phyloP scores from a whole-genome alignment of 352 stramenopile genomes.

The Lagenidium giganteum region DNA sequence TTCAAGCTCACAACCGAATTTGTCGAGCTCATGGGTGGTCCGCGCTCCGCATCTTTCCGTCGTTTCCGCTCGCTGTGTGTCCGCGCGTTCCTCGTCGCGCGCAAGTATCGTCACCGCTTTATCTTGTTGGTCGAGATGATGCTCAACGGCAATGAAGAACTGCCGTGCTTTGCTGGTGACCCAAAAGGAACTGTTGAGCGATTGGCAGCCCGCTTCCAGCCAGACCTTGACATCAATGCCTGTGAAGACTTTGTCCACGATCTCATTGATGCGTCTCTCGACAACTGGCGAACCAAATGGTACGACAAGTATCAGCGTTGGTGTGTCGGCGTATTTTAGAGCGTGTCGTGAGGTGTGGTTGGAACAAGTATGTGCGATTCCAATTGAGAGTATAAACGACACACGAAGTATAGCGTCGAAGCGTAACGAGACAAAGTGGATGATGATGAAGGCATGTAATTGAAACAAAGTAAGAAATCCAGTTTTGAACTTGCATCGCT shows the following conservation, averaged over 20 bases:
- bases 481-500: no score
- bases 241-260: slow-evolving; percentile 94
- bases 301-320: slow-evolving; percentile 96
- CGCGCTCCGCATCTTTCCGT: slow-evolving; percentile 89
- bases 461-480: no score
- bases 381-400: no score
- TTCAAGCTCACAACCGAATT: slow-evolving; percentile 99
- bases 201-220: slow-evolving; percentile 90
- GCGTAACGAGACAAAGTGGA: background rate
- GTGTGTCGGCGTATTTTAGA: slow-evolving; percentile 86
- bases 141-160: slow-evolving; percentile 93
- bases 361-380: no score
- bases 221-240: slow-evolving; percentile 92
- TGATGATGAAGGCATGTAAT: slow-evolving; percentile 1
- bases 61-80: slow-evolving; percentile 95
- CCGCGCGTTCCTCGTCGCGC: slow-evolving; percentile 92
- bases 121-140: slow-evolving; percentile 97
- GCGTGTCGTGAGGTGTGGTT: background rate
- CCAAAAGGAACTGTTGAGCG: slow-evolving; percentile 89
- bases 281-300: slow-evolving; percentile 96
- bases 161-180: slow-evolving; percentile 93
- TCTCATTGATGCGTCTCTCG: slow-evolving; percentile 93
- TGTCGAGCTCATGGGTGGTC: slow-evolving; percentile 94
- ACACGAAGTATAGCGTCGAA: no score
- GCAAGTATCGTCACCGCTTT: slow-evolving; percentile 94